Conservation (phyloP, 345 rosid genomes). For the Eutrema heterophyllum region DNA sequence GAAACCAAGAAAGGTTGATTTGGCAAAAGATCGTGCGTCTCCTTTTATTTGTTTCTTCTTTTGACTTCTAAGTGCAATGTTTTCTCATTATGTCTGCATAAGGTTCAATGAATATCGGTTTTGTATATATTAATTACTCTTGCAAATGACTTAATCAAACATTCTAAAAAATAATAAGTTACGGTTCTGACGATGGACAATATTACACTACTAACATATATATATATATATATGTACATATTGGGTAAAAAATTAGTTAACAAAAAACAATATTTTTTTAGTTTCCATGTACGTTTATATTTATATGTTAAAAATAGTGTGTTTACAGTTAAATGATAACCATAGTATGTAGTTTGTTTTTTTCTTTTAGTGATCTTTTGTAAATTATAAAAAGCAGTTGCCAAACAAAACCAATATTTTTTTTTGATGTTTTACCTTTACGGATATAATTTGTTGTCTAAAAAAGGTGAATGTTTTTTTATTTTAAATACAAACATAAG, state of each 20-base stretch:
- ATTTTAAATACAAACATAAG: no score
- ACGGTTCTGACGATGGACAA: background rate
- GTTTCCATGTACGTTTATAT: no score
- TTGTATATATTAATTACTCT: background rate
- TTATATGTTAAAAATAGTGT: background rate
- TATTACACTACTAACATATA: background rate
- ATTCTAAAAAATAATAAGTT: background rate
- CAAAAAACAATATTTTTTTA: background rate
- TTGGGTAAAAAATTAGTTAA: no score
- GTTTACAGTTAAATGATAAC: background rate
- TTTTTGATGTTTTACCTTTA: no score
- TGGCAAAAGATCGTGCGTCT: slow-evolving; percentile 16
- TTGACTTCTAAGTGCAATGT: slow-evolving; percentile 20
- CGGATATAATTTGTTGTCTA: no score
- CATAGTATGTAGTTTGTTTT: background rate
- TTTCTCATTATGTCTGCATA: background rate
- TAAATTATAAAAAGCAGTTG: no score
- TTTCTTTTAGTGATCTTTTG: no score
- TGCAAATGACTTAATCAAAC: background rate
- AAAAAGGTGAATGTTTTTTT: no score
- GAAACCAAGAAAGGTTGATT: slow-evolving; percentile 15
- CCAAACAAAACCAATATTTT: no score
- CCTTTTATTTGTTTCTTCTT: slow-evolving; percentile 6
- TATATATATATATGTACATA: background rate
- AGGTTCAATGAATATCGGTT: slow-evolving; percentile 17